phyloP scores from a whole-genome alignment of 2,329 filamentous ascomycete genomes.

The Colletotrichum endophyticum region DNA sequence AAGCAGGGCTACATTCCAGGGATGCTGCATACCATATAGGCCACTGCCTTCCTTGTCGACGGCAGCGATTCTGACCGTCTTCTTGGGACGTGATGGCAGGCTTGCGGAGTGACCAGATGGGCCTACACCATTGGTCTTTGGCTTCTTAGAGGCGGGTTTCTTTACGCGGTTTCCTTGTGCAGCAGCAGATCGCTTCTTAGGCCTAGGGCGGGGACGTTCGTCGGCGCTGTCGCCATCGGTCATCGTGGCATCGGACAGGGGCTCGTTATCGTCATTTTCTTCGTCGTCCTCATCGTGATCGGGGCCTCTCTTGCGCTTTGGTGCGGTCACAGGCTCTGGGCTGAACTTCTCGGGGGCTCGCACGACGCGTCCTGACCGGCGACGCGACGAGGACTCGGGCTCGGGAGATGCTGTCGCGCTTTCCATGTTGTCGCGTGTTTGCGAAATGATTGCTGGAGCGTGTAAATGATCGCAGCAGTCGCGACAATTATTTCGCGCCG shows the following conservation, averaged over 20 bases:
- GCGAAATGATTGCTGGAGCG: neutral
- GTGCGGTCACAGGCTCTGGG: conserved; percentile 52
- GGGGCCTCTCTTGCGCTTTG: conserved; percentile 63
- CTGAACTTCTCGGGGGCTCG: conserved; percentile 65
- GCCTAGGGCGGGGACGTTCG: conserved; percentile 26
- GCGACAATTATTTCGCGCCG: conserved; percentile 17
- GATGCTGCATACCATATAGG: conserved; percentile 54
- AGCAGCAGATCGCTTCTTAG: conserved; percentile 26
- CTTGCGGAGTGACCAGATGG: conserved; percentile 40
- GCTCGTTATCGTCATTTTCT: conserved; percentile 53
- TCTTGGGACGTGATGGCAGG: conserved; percentile 61
- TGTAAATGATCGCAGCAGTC: neutral
- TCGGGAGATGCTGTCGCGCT: conserved; percentile 60
- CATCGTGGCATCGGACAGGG: conserved; percentile 50
- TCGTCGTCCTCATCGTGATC: conserved; percentile 52
- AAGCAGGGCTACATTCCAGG: conserved; percentile 18
- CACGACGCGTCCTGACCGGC: conserved; percentile 73
- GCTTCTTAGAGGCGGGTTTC: conserved; percentile 67
- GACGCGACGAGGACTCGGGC: conserved; percentile 58
- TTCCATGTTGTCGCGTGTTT: conserved; percentile 42
- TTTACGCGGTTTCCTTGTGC: conserved; percentile 48
- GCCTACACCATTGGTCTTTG: conserved; percentile 62
- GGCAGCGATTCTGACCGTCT: conserved; percentile 57
- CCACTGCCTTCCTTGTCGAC: conserved; percentile 53
- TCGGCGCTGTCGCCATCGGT: conserved; percentile 51